These are phyloP conservation scores for Hypoxylon intermedium DNA, from an alignment of 495 filamentous ascomycete genomes.

Conservation along the genomic window DNA sequence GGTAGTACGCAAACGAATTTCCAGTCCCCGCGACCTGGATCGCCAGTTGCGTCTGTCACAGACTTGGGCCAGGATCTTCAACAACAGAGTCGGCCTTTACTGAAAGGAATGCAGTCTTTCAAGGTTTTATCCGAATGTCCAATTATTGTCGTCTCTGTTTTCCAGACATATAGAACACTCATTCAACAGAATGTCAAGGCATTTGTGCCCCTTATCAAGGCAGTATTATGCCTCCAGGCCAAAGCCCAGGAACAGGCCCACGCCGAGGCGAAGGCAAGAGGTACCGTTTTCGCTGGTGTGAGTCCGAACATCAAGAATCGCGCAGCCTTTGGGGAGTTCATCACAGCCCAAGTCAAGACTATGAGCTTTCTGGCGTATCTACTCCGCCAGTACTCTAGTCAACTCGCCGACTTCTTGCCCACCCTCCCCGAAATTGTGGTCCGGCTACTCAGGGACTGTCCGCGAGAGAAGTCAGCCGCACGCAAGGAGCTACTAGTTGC, in stretches of 20 bases:
- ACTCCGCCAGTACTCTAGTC: constrained; percentile 83
- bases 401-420: constrained; percentile 87
- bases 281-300: constrained; percentile 87
- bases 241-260: constrained; percentile 94
- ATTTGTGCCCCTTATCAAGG: constrained; percentile 94
- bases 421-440: constrained; percentile 90
- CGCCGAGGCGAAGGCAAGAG: constrained; percentile 74
- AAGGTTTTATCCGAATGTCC: constrained; percentile 98
- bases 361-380: constrained; percentile 99
- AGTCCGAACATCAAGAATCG: constrained; percentile 93
- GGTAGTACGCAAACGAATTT: constrained; percentile 71
- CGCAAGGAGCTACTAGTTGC: constrained; percentile 95
- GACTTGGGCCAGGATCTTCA: constrained; percentile 78
- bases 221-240: constrained; percentile 85
- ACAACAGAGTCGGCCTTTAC: constrained; percentile 77
- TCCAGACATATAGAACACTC: constrained; percentile 83
- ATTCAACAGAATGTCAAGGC: constrained; percentile 86
- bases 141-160: constrained; percentile 98
- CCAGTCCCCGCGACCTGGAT: constrained; percentile 87
- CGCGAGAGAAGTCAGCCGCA: constrained; percentile 88
- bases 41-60: constrained; percentile 78
- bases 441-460: constrained; percentile 89
- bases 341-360: constrained; percentile 97
- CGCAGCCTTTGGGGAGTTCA: constrained; percentile 94
- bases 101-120: constrained; percentile 97